Base-by-base conservation (phyloP, 768 basidiomycete species). In the Leucosporidium yakuticum region DNA sequence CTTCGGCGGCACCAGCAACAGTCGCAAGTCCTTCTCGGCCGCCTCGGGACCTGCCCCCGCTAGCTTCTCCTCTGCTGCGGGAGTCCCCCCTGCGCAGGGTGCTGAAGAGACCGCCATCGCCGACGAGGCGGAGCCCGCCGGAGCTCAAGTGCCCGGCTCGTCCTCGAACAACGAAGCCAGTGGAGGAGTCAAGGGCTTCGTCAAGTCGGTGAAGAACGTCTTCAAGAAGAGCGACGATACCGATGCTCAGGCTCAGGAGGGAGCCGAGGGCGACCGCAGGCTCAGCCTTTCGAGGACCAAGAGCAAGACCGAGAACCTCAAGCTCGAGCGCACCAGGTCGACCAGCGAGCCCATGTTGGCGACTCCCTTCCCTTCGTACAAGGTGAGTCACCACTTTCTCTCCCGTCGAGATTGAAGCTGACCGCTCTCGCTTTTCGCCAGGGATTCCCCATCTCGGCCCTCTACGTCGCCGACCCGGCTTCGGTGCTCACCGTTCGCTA, bases 151-250 rank as follows among this genome's bases (percentile, higher is more conserved):
- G 1, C n/a, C 21, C 19, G 39, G 29, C n/a, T 21, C 2, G 7
- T 14, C 31, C 39, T 21, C 14, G 15, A 21, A 31, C n/a, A 29
- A 39, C 19, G 17, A 55, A 23, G 15, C 17, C 39, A 9, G 20
- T 14, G 23, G 39, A 20, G 25, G 25, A 20, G 29, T 63, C 29
- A 11, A 5, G 7, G 67, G 67, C 6, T 60, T 68, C 57, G 58
- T 68, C 50, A 25, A 57, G 29, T 63, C 63, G 49, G n/a, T 68
- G 5, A 39, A 63, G 57, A 51, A 57, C 20, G 67, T 62, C 20
- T 57, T 68, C 67, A 39, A 32, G 27, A 50, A 50, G 34, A 31
- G 53, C 29, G 29, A 29, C 12, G 25, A 4, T 23, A 27, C 48
- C 32, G 3, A 32, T 32, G 15, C 57, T 29, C 27, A 44, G 49